phyloP scores from a whole-genome alignment of 768 basidiomycete species.

The Mycena polygramma region DNA sequence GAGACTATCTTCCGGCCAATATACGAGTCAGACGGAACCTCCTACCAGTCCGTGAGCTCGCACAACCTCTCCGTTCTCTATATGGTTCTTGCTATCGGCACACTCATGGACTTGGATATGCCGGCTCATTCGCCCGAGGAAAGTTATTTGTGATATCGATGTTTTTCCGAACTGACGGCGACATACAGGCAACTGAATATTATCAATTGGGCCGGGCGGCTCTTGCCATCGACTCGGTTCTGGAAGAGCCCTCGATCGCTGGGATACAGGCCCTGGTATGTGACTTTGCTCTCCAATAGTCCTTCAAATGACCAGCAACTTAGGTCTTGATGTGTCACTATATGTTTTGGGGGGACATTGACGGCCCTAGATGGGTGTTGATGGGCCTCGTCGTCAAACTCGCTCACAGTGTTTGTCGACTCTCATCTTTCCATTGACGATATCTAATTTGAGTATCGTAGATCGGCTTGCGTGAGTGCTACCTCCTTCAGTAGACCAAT shows the following conservation, averaged over 20 bases:
- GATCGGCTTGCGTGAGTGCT: conserved; percentile 75
- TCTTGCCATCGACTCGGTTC: conserved; percentile 70
- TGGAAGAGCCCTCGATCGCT: conserved; percentile 73
- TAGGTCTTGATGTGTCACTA: conserved; percentile 70
- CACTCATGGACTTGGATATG: conserved; percentile 70
- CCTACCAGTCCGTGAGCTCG: conserved; percentile 48
- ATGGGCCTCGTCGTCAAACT: conserved; percentile 81
- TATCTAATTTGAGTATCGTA: conserved; percentile 44
- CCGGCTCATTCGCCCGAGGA: conserved; percentile 68
- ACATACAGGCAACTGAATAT: conserved; percentile 68
- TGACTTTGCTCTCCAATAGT: conserved; percentile 9
- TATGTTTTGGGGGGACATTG: conserved; percentile 61
- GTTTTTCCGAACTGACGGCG: conserved; percentile 75
- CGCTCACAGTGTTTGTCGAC: conserved; percentile 69
- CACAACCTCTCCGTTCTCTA: conserved; percentile 72
- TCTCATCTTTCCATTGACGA: conserved; percentile 26
- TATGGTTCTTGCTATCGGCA: conserved; percentile 75
- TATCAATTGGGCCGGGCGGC: conserved; percentile 73
- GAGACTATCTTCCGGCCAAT: conserved; percentile 65
- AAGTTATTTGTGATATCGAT: conserved; percentile 61
- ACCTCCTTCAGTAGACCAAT: conserved; percentile 9
- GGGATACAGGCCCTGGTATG: conserved; percentile 61
- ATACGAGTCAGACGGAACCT: conserved; percentile 58
- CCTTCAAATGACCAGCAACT: conserved; percentile 34
- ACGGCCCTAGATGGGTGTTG: conserved; percentile 74